Base-by-base conservation (phyloP, 1,284 basidiomycete species). In the Malassezia cuniculi region DNA sequence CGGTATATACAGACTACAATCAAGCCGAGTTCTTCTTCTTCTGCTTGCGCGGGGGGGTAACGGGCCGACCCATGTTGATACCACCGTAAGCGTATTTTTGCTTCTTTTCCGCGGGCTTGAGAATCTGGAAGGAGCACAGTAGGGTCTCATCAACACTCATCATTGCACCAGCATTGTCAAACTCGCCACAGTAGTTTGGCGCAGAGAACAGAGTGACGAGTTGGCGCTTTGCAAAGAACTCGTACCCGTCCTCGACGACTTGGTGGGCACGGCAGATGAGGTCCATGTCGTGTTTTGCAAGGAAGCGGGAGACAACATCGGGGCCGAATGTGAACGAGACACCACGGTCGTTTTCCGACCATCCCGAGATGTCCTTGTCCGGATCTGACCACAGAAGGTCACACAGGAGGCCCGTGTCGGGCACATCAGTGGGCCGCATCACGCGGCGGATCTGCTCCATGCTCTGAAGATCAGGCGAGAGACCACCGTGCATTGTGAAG, bases 361-460 rank as follows among this genome's bases (percentile, higher is more conserved):
- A 97, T 8, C 89, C 90, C 19, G 87, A 90, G 62, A 95, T 94
- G 67, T 95, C 90, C 72, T 97, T 95, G 75, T 95, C 90, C 29
- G 90, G 90, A 73, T 97, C 90, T 44, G 90, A 95, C 90, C 90
- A 97, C 56, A 97, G 73, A 45, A 97, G 75, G 71, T 97, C 90
- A 69, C 87, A 95, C 31, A 97, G 77, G 40, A 95, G 75, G 84
- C 87, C 89, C 52, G 87, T 94, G 72, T 97, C 90, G 51, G 93
- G 90, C 39, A 97, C 90, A 71, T 97, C 90, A 45, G 90, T 97
- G 27, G 90, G 93, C 72, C 90, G 76, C 90, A 95, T 95, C 35
- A 97, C 89, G 68, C 90, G 78, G 69, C 93, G 77, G 74, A 97
- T 97, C 75, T 97, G 89, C 71, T 97, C 90, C 90, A 97, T 97